These are phyloP conservation scores for Grosmannia clavigera DNA, from an alignment of 2,329 filamentous ascomycete species.

Conservation along the genomic window DNA sequence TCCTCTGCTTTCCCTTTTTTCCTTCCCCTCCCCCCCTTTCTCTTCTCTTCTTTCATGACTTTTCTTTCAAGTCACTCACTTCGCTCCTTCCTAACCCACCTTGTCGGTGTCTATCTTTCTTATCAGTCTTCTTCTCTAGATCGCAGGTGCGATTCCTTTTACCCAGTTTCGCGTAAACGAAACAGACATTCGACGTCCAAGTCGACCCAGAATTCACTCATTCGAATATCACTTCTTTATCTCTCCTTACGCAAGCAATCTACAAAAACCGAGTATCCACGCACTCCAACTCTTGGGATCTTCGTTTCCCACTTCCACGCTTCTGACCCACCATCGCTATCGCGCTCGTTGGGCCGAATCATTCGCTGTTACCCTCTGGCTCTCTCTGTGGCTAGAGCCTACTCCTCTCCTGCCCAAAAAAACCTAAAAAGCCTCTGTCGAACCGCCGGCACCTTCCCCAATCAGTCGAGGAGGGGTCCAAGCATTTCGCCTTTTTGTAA, in stretches of 20 bases:
- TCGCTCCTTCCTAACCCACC: background rate
- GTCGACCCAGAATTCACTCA: background rate
- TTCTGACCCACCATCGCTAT: background rate
- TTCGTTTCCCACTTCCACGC: background rate
- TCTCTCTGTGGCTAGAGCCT: background rate
- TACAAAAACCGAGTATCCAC: background rate
- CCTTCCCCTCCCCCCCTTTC: background rate
- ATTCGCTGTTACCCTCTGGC: background rate
- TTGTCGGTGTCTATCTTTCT: background rate
- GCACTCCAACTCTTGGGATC: background rate
- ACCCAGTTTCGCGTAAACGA: background rate
- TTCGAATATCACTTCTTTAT: background rate
- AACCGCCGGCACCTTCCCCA: slow-evolving; percentile 13
- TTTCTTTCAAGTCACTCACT: background rate
- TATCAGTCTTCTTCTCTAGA: background rate
- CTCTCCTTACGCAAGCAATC: background rate
- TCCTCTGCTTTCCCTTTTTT: background rate
- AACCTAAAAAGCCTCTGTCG: slow-evolving; percentile 4
- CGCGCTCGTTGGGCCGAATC: background rate
- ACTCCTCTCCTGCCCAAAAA: background rate
- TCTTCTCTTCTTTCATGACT: background rate
- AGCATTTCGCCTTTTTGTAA: background rate
- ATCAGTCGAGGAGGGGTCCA: slow-evolving; percentile 9
- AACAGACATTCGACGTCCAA: background rate
- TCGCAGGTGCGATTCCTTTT: slow-evolving; percentile 3